These are phyloP conservation scores for Auricularia sp. DNA, from an alignment of 768 basidiomycete genomes.

Conservation along the genomic window DNA sequence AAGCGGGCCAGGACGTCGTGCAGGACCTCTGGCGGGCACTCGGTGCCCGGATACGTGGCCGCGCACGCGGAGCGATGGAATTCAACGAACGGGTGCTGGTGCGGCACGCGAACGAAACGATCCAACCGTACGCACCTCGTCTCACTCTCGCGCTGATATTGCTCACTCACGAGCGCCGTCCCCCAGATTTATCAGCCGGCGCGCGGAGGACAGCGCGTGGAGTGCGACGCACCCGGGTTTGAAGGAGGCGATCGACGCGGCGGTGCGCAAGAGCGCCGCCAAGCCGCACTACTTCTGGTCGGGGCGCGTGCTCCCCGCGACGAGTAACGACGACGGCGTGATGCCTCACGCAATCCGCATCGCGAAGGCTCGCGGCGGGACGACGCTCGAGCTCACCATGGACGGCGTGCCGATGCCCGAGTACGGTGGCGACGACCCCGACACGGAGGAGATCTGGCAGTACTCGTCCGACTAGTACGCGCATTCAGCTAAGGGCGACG, in stretches of 20 bases:
- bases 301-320: not conserved
- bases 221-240: not conserved
- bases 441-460: not conserved
- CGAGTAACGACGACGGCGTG: not conserved
- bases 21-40: not conserved
- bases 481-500: not conserved
- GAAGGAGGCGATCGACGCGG: not conserved
- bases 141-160: not conserved
- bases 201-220: not conserved
- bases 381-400: not conserved
- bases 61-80: not conserved
- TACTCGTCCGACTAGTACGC: not conserved
- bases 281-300: conserved; percentile 2
- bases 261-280: not conserved
- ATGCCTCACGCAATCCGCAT: not conserved
- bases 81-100: not conserved
- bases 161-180: not conserved
- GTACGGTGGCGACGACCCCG: not conserved
- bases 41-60: not conserved
- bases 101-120: not conserved
- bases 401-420: not conserved
- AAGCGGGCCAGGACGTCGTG: not conserved
- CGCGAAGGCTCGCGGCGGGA: not conserved
- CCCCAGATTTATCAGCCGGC: not conserved
- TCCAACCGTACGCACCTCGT: not conserved